These are phyloP conservation scores for Rhodotorula sp. DNA, from an alignment of 1,284 basidiomycete genomes.

Conservation along the genomic window DNA sequence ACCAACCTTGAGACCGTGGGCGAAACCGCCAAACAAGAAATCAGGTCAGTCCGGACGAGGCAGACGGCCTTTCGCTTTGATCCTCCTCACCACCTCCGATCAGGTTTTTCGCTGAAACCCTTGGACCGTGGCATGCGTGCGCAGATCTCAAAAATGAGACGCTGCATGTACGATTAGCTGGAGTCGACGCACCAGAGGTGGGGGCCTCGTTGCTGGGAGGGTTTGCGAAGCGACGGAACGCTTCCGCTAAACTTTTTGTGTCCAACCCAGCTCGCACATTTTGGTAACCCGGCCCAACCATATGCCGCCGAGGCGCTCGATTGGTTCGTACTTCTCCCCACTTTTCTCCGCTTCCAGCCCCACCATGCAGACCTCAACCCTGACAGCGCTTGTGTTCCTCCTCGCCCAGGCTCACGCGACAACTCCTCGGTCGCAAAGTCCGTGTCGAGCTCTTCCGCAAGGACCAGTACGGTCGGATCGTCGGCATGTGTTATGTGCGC, in stretches of 20 bases:
- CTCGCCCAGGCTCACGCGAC: background rate
- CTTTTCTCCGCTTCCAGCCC: too few relatives aligned
- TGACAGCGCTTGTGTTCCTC: background rate
- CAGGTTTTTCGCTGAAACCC: background rate
- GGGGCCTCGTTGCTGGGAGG: background rate
- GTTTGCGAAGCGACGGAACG: background rate
- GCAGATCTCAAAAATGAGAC: background rate
- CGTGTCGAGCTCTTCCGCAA: constrained; percentile 1
- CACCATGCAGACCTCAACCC: too few relatives aligned
- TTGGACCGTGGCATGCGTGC: background rate
- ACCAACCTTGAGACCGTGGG: background rate
- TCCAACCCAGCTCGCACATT: background rate
- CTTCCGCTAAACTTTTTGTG: background rate
- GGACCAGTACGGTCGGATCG: background rate
- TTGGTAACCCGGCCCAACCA: background rate
- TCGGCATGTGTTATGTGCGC: constrained; percentile 1
- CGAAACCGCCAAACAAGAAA: background rate
- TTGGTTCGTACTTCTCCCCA: background rate
- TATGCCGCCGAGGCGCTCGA: background rate
- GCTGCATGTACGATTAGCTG: background rate
- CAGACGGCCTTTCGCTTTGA: background rate
- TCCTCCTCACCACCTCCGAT: background rate
- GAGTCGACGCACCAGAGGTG: constrained; percentile 1
- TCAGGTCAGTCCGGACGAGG: background rate
- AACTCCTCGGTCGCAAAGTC: background rate